Evolutionary conservation across 2,329 filamentous ascomycete species (phyloP).

Genomic region (Aspergillus proliferans): DNA sequence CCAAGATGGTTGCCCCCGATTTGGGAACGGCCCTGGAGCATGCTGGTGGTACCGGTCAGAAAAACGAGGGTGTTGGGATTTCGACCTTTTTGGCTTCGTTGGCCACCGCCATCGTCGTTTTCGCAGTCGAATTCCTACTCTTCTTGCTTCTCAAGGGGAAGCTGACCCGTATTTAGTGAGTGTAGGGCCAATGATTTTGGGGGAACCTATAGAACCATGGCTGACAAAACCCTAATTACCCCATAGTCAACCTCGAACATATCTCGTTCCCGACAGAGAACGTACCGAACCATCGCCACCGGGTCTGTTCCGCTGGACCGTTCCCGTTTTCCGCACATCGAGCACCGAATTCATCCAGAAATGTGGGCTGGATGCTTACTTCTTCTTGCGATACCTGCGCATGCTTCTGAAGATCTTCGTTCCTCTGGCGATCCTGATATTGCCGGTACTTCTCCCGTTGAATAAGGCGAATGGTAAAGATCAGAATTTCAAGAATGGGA

Average conservation of each 20-base stretch:
- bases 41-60: slow-evolving; percentile 30
- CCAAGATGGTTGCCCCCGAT: slow-evolving; percentile 17
- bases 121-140: slow-evolving; percentile 57
- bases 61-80: slow-evolving; percentile 31
- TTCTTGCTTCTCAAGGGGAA: slow-evolving; percentile 74
- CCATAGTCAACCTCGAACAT: slow-evolving; percentile 70
- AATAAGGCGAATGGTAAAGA: slow-evolving; percentile 70
- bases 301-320: slow-evolving; percentile 50
- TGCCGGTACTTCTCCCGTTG: slow-evolving; percentile 80
- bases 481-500: slow-evolving; percentile 42
- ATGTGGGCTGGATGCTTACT: slow-evolving; percentile 93
- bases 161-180: slow-evolving; percentile 75
- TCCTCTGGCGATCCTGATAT: slow-evolving; percentile 67
- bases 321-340: slow-evolving; percentile 59
- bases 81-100: slow-evolving; percentile 60
- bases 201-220: background rate
- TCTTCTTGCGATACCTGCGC: slow-evolving; percentile 86
- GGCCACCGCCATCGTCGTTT: slow-evolving; percentile 56
- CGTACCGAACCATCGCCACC: slow-evolving; percentile 67
- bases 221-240: slow-evolving; percentile 1
- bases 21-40: slow-evolving; percentile 31
- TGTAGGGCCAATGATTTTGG: slow-evolving; percentile 7
- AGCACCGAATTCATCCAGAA: slow-evolving; percentile 87
- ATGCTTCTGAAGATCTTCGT: slow-evolving; percentile 88
- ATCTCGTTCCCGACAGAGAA: slow-evolving; percentile 77